phyloP scores from a whole-genome alignment of 306 rosid genomes.

The Delonix regia region DNA sequence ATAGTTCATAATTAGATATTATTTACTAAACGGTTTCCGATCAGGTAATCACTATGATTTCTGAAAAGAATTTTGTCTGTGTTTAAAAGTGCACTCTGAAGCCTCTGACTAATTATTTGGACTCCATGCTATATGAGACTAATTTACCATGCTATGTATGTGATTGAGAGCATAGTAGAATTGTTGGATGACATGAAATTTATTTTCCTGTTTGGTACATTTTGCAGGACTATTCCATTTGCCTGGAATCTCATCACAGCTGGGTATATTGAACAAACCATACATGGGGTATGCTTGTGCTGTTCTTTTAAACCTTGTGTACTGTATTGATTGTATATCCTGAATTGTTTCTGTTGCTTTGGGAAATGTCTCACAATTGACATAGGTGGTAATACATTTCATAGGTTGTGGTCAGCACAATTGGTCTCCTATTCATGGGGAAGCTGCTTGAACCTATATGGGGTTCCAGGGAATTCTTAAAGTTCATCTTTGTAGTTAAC shows the following conservation, averaged over 20 bases:
- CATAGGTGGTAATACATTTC: conserved; percentile 25
- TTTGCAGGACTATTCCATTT: conserved; percentile 87
- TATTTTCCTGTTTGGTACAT: conserved; percentile 25
- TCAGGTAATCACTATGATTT: too few species aligned
- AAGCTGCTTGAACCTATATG: conserved; percentile 90
- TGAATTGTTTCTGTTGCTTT: conserved; percentile 1
- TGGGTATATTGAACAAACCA: conserved; percentile 76
- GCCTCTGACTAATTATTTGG: not conserved
- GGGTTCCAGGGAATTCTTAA: conserved; percentile 90
- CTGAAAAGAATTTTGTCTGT: too few species aligned
- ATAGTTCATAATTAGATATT: too few species aligned
- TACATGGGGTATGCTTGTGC: conserved; percentile 64
- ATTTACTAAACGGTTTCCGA: too few species aligned
- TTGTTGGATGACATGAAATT: conserved; percentile 6
- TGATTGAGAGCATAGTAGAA: not conserved
- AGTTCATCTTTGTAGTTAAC: conserved; percentile 85
- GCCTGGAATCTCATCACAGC: conserved; percentile 85
- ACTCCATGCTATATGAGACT: not conserved
- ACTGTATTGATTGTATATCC: not conserved
- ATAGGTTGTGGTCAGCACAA: conserved; percentile 67
- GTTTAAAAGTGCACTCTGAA: too few species aligned
- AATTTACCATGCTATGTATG: not conserved
- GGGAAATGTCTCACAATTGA: not conserved
- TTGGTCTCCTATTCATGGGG: conserved; percentile 79
- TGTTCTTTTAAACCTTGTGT: not conserved